Base-by-base conservation (phyloP, 2,329 filamentous ascomycete genomes). In the Fusarium redolens region DNA sequence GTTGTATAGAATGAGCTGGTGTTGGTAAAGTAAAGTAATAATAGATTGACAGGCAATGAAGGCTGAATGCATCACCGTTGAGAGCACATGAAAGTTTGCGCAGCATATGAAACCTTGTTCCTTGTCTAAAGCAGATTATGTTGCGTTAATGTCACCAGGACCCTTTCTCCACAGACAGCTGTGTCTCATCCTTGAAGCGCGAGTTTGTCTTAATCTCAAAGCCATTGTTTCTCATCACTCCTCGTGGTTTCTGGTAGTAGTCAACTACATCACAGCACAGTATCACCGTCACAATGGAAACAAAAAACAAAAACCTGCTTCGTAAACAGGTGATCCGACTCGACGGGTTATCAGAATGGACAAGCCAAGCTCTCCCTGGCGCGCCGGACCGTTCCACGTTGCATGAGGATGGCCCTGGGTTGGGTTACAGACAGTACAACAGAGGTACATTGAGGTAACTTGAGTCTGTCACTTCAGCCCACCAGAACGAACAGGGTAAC, bases 351-450 rank as follows among this genome's bases (percentile, higher is more conserved):
- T 41, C 43, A 57, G 38, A 59, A 65, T 35, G 48, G 62, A 38
- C 40, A 70, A 74, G 71, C 47, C 47, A 47, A 55, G 48, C 54
- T 58, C 62, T 63, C 47, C 61, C 58, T 65, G 50, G 45, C 62
- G 64, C 60, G 35, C 61, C 68, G 69, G 60, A 67, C 72, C 67
- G 69, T 66, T 74, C 67, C 68, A 75, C 69, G 69, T 67, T 69
- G 59, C 69, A 72, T 62, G 65, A 66, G 56, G 47, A 61, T 70
- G 61, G 52, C 57, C 17, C 31, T 56, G 47, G 52, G 57, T 68
- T 64, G 51, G 50, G 62, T 28, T 68, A n/a, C 54, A 28, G 28
- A 33, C 4, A 30, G 69, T 72, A 73, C 71, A 55, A 33, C 11
- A 61, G 50, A 68, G 55, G 66, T 73, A 73, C 70, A 31, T 56